Evolutionary conservation across 495 filamentous ascomycete genomes (phyloP).

Genomic region (Chaetomium tenue): DNA sequence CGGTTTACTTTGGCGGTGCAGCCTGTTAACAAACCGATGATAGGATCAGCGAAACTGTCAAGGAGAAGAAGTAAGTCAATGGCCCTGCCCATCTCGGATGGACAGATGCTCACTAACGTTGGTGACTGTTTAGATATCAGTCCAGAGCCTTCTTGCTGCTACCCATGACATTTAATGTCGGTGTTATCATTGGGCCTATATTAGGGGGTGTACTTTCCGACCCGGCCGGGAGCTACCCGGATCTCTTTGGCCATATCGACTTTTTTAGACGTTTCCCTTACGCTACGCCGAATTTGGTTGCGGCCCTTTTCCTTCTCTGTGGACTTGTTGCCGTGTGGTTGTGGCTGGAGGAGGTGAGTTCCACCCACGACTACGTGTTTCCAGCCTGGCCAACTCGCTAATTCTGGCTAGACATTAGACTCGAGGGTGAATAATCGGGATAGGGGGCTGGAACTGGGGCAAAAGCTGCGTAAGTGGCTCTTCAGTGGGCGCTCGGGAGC

Average conservation of each 20-base stretch:
- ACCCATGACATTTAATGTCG: conserved; percentile 77
- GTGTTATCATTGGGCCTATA: conserved; percentile 72
- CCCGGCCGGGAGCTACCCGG: conserved; percentile 67
- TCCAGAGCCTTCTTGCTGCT: conserved; percentile 66
- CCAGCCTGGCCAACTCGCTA: neutral
- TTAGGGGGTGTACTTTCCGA: conserved; percentile 74
- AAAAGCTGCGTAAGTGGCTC: conserved; percentile 30
- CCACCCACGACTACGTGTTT: neutral
- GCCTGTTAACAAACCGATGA: neutral
- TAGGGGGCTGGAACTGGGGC: conserved; percentile 45
- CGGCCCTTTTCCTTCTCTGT: conserved; percentile 60
- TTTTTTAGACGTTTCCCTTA: conserved; percentile 73
- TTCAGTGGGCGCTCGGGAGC: conserved; percentile 3
- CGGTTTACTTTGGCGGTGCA: neutral
- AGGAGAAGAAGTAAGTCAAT: conserved; percentile 48
- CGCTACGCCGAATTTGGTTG: conserved; percentile 72
- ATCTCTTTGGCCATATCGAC: conserved; percentile 62
- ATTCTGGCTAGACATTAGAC: conserved; percentile 50
- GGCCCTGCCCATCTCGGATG: too few species aligned
- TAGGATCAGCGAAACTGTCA: conserved; percentile 71
- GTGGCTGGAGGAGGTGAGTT: conserved; percentile 65
- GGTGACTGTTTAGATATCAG: conserved; percentile 48
- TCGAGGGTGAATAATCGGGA: conserved; percentile 48
- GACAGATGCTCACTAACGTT: neutral
- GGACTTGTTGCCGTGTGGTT: conserved; percentile 59